A percentile compares a stretch with the other conserved stretches of the same genome.
Conservation (phyloP, 495 filamentous ascomycete species). For the Aspergillus baeticus region DNA sequence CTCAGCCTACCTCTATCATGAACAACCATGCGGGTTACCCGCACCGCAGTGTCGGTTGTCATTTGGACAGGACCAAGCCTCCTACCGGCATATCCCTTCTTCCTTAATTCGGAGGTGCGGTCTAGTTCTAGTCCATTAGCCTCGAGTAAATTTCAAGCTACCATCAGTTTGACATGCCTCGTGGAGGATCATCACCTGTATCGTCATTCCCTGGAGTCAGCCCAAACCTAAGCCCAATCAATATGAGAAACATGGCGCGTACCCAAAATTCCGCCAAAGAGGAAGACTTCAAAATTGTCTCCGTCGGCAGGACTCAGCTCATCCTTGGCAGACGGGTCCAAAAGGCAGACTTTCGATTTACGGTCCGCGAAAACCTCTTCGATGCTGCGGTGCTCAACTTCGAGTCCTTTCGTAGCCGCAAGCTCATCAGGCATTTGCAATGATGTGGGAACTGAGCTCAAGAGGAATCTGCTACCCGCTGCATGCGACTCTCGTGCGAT, state of each 20-base stretch:
- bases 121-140: constrained; percentile 49
- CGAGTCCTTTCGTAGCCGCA: constrained; percentile 56
- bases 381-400: constrained; percentile 67
- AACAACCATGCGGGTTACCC: constrained; percentile 86
- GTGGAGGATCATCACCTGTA: constrained; percentile 88
- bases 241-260: constrained; percentile 27
- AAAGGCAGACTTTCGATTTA: constrained; percentile 74
- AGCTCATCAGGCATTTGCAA: constrained; percentile 68
- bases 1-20: constrained; percentile 66
- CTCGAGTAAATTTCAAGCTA: not conserved
- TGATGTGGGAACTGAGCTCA: constrained; percentile 74
- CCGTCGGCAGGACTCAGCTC: constrained; percentile 84
- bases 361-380: constrained; percentile 70
- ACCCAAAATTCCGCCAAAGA: constrained; percentile 97
- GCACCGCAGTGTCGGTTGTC: constrained; percentile 96
- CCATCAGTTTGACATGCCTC: constrained; percentile 60
- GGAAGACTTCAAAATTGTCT: constrained; percentile 79
- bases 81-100: constrained; percentile 87
- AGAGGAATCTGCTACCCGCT: constrained; percentile 66
- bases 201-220: constrained; percentile 16
- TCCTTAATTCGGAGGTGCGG: constrained; percentile 86
- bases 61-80: constrained; percentile 92
- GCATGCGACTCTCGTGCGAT: constrained; percentile 78
- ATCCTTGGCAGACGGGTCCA: constrained; percentile 78
- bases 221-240: constrained; percentile 2